A percentile compares a stretch with the other conserved stretches of the same genome.
phyloP scores from a whole-genome alignment of 192 early-diverging fungal genomes.

The Coemansia sp. region DNA sequence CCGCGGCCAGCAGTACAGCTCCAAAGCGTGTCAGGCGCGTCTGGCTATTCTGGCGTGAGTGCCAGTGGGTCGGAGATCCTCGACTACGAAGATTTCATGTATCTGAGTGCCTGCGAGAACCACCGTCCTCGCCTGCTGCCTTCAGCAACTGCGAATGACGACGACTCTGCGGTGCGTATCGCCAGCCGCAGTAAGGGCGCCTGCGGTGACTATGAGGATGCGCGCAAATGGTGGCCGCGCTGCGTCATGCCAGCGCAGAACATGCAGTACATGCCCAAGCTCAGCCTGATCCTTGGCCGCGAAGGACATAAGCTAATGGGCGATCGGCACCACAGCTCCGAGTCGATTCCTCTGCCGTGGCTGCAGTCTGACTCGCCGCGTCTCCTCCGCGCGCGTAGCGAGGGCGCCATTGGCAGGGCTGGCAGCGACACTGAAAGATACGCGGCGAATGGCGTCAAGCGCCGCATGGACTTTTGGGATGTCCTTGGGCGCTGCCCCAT shows the following conservation, averaged over 20 bases:
- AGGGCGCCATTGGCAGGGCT: slow-evolving; percentile 1
- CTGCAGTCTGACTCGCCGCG: neutral
- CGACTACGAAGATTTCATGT: slow-evolving; percentile 43
- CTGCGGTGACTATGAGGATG: slow-evolving; percentile 5
- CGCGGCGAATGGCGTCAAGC: too few species aligned
- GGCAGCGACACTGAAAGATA: neutral
- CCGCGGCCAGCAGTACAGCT: neutral
- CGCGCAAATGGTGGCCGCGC: slow-evolving; percentile 46
- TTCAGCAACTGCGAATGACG: neutral
- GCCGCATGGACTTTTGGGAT: slow-evolving; percentile 39
- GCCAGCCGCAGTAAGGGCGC: neutral
- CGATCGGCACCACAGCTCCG: slow-evolving; percentile 4
- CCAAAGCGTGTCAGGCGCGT: neutral
- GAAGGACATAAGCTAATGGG: neutral
- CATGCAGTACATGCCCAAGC: slow-evolving; percentile 56
- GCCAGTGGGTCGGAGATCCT: slow-evolving; percentile 3
- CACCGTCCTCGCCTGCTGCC: neutral
- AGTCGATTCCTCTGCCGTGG: slow-evolving; percentile 1
- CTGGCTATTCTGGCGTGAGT: neutral
- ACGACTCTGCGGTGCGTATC: neutral
- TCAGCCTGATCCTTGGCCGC: slow-evolving; percentile 22
- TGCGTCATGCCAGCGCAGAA: slow-evolving; percentile 43
- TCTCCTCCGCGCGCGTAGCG: slow-evolving; percentile 2
- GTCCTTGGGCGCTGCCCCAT: slow-evolving; percentile 45
- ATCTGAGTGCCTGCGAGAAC: slow-evolving; percentile 28